phyloP scores from a whole-genome alignment of 768 basidiomycete genomes.

The Lepiota venenata region DNA sequence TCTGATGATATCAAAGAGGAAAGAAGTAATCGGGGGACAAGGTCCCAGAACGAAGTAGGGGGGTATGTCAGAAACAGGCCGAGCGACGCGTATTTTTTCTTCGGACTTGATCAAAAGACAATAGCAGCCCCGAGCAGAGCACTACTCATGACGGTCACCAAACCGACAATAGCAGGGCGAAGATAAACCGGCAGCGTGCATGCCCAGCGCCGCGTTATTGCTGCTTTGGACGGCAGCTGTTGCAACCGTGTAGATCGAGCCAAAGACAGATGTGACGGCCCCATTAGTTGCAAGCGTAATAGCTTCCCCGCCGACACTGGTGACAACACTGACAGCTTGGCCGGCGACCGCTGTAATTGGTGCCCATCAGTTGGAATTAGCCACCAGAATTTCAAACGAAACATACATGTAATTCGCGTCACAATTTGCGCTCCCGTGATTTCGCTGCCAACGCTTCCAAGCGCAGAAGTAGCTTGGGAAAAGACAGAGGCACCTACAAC shows the following conservation, averaged over 20 bases:
- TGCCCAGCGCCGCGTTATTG: slow-evolving; percentile 16
- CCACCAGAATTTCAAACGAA: not conserved
- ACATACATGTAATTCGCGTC: slow-evolving; percentile 41
- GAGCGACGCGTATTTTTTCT: not conserved
- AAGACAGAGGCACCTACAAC: slow-evolving; percentile 33
- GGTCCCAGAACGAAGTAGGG: not conserved
- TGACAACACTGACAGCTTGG: slow-evolving; percentile 49
- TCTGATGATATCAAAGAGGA: too few species aligned
- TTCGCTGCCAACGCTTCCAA: slow-evolving; percentile 21
- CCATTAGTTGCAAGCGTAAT: slow-evolving; percentile 53
- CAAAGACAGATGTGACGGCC: slow-evolving; percentile 47
- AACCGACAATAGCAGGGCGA: slow-evolving; percentile 28
- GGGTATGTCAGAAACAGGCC: not conserved
- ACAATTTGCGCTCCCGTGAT: slow-evolving; percentile 30
- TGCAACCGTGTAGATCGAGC: slow-evolving; percentile 50
- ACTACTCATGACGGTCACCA: slow-evolving; percentile 35
- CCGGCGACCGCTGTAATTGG: slow-evolving; percentile 48
- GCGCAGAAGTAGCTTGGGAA: slow-evolving; percentile 29
- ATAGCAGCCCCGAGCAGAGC: slow-evolving; percentile 38
- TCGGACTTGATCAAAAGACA: slow-evolving; percentile 23
- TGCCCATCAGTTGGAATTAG: not conserved
- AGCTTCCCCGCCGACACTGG: slow-evolving; percentile 54
- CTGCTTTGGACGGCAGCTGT: slow-evolving; percentile 26
- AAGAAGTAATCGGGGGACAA: too few species aligned
- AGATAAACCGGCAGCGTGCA: slow-evolving; percentile 22